A percentile compares a stretch with the other conserved stretches of the same genome.
Conservation (phyloP, 345 rosid genomes). For the Boechera divaricarpa region DNA sequence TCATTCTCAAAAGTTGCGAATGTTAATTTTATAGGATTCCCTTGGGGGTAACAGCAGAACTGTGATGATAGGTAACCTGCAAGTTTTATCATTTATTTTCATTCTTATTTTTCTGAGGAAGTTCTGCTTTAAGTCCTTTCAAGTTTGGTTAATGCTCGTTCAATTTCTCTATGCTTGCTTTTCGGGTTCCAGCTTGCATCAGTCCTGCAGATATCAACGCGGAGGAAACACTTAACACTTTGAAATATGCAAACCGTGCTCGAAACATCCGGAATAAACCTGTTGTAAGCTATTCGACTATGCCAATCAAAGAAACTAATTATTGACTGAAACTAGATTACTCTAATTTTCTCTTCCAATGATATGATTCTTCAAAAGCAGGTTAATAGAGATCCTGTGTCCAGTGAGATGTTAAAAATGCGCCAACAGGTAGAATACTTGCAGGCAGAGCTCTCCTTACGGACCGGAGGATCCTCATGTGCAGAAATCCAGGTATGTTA, state of each 20-base stretch:
- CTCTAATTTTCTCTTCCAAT: background rate
- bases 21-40: constrained; percentile 68
- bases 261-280: constrained; percentile 98
- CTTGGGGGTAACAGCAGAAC: constrained; percentile 99
- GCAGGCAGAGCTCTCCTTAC: constrained; percentile 96
- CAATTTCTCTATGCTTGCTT: constrained; percentile 4
- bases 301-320: constrained; percentile 3
- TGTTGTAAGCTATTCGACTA: constrained; percentile 66
- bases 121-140: constrained; percentile 4
- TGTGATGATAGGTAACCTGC: constrained; percentile 85
- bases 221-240: constrained; percentile 95
- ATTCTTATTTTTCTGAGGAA: background rate
- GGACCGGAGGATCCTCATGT: constrained; percentile 77
- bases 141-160: constrained; percentile 10
- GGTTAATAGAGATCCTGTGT: constrained; percentile 97
- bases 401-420: constrained; percentile 96
- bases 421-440: constrained; percentile 91
- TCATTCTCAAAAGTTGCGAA: constrained; percentile 8
- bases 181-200: constrained; percentile 74
- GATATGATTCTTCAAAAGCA: constrained; percentile 33
- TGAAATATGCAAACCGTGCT: constrained; percentile 99
- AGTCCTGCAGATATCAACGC: constrained; percentile 99
- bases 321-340: background rate
- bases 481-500: constrained; percentile 83
- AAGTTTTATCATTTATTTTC: background rate